A percentile compares a stretch with the other conserved stretches of the same genome.
phyloP scores from a whole-genome alignment of 805 yeast species.

The Candida adriatica region DNA sequence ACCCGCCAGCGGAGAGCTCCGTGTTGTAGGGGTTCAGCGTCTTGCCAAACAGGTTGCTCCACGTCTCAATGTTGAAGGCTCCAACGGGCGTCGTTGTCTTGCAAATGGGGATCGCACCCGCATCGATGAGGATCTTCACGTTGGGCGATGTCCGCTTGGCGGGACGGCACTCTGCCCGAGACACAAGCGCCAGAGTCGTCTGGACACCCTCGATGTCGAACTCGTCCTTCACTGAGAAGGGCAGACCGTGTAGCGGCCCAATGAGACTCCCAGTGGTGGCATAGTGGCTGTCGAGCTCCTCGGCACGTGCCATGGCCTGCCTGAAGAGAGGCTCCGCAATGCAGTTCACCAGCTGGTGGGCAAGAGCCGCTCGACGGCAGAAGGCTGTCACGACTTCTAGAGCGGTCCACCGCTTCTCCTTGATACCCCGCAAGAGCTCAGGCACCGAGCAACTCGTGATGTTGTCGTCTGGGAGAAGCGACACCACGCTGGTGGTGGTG shows the following conservation, averaged over 20 bases:
- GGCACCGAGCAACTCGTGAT: slow-evolving; percentile 32
- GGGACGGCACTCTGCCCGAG: slow-evolving; percentile 42
- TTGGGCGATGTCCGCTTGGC: slow-evolving; percentile 32
- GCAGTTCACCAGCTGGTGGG: slow-evolving; percentile 43
- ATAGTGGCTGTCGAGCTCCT: slow-evolving; percentile 43
- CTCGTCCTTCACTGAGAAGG: slow-evolving; percentile 50
- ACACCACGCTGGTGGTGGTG: too few species aligned
- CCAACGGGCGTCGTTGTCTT: slow-evolving; percentile 49
- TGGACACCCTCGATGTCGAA: slow-evolving; percentile 36
- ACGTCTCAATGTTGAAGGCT: slow-evolving; percentile 41
- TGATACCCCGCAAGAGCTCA: slow-evolving; percentile 24
- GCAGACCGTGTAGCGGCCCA: slow-evolving; percentile 66
- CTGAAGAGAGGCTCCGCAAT: slow-evolving; percentile 36
- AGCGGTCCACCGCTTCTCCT: slow-evolving; percentile 28
- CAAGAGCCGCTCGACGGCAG: slow-evolving; percentile 50
- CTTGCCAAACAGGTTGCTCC: slow-evolving; percentile 36
- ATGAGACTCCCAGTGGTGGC: slow-evolving; percentile 37
- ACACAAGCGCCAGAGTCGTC: slow-evolving; percentile 41
- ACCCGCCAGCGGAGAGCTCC: slow-evolving; percentile 42
- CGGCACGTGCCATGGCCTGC: slow-evolving; percentile 50
- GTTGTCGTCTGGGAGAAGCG: slow-evolving; percentile 2
- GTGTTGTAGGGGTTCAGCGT: slow-evolving; percentile 39
- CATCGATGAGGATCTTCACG: slow-evolving; percentile 32
- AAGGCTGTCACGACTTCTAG: slow-evolving; percentile 44
- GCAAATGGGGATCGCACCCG: slow-evolving; percentile 47